Evolutionary conservation across 176 grass and related monocot species (phyloP).

Genomic region (Eleusine coracana): DNA sequence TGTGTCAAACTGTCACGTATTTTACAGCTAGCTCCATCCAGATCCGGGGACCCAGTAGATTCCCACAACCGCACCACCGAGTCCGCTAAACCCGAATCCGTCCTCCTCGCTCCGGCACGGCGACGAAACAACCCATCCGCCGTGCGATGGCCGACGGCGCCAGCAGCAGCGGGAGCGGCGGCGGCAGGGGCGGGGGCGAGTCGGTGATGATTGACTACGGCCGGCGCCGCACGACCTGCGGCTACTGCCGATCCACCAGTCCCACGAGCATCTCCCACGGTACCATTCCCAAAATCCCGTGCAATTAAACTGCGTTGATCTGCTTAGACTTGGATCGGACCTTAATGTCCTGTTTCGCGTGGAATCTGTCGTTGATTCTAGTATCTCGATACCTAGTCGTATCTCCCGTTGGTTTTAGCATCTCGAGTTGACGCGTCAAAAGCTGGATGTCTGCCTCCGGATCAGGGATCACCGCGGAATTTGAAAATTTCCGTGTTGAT

Average conservation of each 20-base stretch:
- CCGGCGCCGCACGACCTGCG: constrained; percentile 57
- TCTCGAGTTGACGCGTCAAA: background rate
- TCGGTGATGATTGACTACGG: constrained; percentile 71
- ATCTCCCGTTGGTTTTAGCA: constrained; percentile 15
- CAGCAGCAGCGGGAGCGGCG: constrained; percentile 54
- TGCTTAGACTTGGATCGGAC: constrained; percentile 5
- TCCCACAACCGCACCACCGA: constrained; percentile 2
- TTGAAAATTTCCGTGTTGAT: constrained; percentile 9
- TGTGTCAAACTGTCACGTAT: background rate
- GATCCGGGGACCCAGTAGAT: constrained; percentile 49
- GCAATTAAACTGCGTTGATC: background rate
- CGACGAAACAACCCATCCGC: constrained; percentile 9
- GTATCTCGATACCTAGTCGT: background rate
- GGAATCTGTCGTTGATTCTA: constrained; percentile 8
- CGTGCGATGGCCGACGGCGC: constrained; percentile 62
- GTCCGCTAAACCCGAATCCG: background rate
- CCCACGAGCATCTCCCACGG: constrained; percentile 72
- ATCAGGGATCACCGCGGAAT: constrained; percentile 19
- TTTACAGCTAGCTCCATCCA: constrained; percentile 25
- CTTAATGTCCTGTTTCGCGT: background rate
- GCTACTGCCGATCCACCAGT: constrained; percentile 73
- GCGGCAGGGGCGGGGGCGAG: constrained; percentile 35
- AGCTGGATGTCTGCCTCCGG: background rate
- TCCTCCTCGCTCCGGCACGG: constrained; percentile 29
- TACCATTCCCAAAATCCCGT: constrained; percentile 32